Evolutionary conservation across 1,284 basidiomycete genomes (phyloP).

Genomic region (Cryptococcus sp.): DNA sequence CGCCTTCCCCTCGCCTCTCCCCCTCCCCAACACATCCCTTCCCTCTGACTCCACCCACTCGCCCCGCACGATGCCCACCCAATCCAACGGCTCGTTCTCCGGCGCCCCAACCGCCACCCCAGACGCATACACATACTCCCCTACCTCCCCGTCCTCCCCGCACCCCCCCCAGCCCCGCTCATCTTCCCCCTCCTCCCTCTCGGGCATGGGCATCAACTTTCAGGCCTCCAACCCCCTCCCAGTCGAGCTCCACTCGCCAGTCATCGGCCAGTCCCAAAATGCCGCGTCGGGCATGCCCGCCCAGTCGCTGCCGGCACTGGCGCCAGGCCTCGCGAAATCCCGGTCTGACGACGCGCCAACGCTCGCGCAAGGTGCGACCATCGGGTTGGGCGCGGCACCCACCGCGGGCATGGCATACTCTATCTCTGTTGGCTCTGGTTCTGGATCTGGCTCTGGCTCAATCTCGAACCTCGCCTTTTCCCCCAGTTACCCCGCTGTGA

Average conservation of each 20-base stretch:
- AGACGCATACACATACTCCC: constrained; percentile 5
- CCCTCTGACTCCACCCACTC: no score
- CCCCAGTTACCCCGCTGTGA: no score
- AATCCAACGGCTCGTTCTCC: background rate
- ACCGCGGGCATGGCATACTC: no score
- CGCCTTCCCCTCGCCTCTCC: background rate
- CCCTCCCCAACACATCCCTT: no score
- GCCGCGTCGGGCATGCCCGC: no score
- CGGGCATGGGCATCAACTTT: constrained; percentile 27
- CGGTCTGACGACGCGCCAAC: background rate
- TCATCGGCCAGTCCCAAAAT: background rate
- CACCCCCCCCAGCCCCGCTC: background rate
- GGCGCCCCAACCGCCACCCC: background rate
- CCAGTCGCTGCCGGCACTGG: no score
- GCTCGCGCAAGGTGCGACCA: no score
- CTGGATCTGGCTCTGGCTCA: no score
- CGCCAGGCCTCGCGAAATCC: background rate
- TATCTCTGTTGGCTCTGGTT: no score
- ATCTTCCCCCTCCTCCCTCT: constrained; percentile 1
- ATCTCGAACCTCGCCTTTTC: no score
- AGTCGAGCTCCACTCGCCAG: constrained; percentile 5
- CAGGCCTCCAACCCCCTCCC: constrained; percentile 19
- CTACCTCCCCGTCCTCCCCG: no score
- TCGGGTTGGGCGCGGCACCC: no score
- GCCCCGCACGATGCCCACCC: background rate